These are phyloP conservation scores for Pyrus bretschneideri DNA, from an alignment of 306 rosid genomes.

Conservation along the genomic window DNA sequence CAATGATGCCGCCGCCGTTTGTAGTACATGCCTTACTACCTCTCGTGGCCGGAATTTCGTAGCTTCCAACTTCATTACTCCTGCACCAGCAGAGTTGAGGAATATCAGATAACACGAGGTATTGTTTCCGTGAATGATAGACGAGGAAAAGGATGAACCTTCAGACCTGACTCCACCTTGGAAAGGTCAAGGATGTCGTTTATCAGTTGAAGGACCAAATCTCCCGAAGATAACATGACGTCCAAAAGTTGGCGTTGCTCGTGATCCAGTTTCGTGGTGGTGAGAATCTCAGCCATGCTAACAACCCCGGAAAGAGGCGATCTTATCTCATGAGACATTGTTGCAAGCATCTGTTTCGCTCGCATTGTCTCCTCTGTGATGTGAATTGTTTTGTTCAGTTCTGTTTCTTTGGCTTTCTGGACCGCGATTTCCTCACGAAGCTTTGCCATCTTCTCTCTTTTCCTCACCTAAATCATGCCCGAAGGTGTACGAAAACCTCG, in stretches of 20 bases:
- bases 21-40: slow-evolving; percentile 88
- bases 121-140: too few relatives aligned
- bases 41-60: slow-evolving; percentile 83
- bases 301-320: slow-evolving; percentile 91
- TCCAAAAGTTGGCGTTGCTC: slow-evolving; percentile 79
- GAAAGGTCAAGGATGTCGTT: slow-evolving; percentile 96
- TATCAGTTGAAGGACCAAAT: slow-evolving; percentile 90
- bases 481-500: slow-evolving; percentile 11
- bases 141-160: slow-evolving; percentile 7
- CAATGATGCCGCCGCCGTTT: slow-evolving; percentile 93
- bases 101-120: background rate
- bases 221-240: slow-evolving; percentile 90
- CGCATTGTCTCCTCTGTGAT: slow-evolving; percentile 99
- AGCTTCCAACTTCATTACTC: slow-evolving; percentile 92
- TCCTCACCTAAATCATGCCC: slow-evolving; percentile 48
- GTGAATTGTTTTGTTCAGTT: slow-evolving; percentile 87
- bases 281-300: slow-evolving; percentile 89
- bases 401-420: slow-evolving; percentile 88
- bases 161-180: slow-evolving; percentile 87
- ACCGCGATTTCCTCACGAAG: slow-evolving; percentile 89
- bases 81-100: slow-evolving; percentile 25
- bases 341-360: slow-evolving; percentile 95
- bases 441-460: slow-evolving; percentile 89
- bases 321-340: slow-evolving; percentile 97
- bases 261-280: slow-evolving; percentile 68